Conservation (phyloP, 495 filamentous ascomycete genomes). For the Penicillium pulvis region DNA sequence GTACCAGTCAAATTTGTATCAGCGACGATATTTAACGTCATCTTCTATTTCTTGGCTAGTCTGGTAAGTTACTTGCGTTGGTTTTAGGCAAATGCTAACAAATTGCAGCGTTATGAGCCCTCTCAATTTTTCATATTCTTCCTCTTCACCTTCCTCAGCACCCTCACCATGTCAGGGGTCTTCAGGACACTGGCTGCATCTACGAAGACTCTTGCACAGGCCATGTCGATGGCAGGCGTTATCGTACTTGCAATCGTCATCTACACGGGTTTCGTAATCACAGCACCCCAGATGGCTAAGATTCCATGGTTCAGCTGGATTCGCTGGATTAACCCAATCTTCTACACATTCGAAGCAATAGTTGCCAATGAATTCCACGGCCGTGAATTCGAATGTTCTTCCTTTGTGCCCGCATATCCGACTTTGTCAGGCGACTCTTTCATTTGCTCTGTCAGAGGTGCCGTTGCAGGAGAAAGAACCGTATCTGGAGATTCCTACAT, state of each 20-base stretch:
- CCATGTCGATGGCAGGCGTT: slow-evolving; percentile 52
- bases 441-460: slow-evolving; percentile 56
- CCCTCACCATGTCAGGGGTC: slow-evolving; percentile 57
- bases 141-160: slow-evolving; percentile 55
- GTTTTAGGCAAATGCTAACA: slow-evolving; percentile 18
- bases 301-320: slow-evolving; percentile 55
- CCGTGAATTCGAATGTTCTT: slow-evolving; percentile 49
- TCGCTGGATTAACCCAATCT: slow-evolving; percentile 48
- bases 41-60: slow-evolving; percentile 61
- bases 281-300: slow-evolving; percentile 45
- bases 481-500: slow-evolving; percentile 60
- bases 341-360: slow-evolving; percentile 47
- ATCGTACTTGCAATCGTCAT: slow-evolving; percentile 48
- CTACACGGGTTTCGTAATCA: slow-evolving; percentile 52
- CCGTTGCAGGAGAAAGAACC: slow-evolving; percentile 49
- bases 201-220: slow-evolving; percentile 50
- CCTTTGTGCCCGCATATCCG: slow-evolving; percentile 54
- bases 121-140: slow-evolving; percentile 66
- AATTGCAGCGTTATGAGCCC: slow-evolving; percentile 39
- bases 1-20: slow-evolving; percentile 57
- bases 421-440: slow-evolving; percentile 47
- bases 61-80: slow-evolving; percentile 35
- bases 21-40: slow-evolving; percentile 53
- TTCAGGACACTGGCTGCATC: slow-evolving; percentile 51
- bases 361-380: slow-evolving; percentile 62